Conservation (phyloP, 2,329 filamentous ascomycete genomes). For the Chalara sp. region DNA sequence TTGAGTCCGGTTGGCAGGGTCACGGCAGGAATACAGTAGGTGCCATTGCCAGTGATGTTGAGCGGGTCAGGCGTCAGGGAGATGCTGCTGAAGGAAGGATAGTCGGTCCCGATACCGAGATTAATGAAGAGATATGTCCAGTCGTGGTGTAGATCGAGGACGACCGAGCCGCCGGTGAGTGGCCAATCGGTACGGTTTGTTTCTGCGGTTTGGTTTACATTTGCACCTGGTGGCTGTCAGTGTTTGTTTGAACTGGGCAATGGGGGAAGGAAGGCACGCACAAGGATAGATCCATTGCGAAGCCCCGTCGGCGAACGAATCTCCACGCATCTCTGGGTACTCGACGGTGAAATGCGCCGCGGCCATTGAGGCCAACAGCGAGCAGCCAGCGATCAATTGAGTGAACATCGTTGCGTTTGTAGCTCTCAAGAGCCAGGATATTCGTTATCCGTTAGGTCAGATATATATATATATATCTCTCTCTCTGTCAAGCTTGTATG, state of each 20-base stretch:
- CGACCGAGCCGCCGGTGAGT: conserved; percentile 40
- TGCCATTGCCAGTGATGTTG: conserved; percentile 53
- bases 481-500: no score
- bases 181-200: conserved; percentile 41
- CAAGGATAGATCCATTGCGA: conserved; percentile 29
- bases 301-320: conserved; percentile 30
- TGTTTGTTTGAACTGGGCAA: no score
- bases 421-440: no score
- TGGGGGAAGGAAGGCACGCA: conserved; percentile 1
- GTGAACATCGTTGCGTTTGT: background rate
- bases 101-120: conserved; percentile 43
- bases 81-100: conserved; percentile 57
- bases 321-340: conserved; percentile 44
- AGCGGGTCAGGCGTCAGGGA: conserved; percentile 53
- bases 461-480: no score
- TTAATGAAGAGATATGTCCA: conserved; percentile 45
- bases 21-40: conserved; percentile 52
- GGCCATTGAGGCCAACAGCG: conserved; percentile 33
- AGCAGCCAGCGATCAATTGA: background rate
- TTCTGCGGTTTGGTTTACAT: conserved; percentile 34
- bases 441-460: no score
- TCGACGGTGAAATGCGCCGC: conserved; percentile 49
- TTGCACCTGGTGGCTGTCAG: conserved; percentile 37
- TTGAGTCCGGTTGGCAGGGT: conserved; percentile 39
- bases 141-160: conserved; percentile 44